These are phyloP conservation scores for Coniella lustricola DNA, from an alignment of 2,329 filamentous ascomycete genomes.

Conservation along the genomic window DNA sequence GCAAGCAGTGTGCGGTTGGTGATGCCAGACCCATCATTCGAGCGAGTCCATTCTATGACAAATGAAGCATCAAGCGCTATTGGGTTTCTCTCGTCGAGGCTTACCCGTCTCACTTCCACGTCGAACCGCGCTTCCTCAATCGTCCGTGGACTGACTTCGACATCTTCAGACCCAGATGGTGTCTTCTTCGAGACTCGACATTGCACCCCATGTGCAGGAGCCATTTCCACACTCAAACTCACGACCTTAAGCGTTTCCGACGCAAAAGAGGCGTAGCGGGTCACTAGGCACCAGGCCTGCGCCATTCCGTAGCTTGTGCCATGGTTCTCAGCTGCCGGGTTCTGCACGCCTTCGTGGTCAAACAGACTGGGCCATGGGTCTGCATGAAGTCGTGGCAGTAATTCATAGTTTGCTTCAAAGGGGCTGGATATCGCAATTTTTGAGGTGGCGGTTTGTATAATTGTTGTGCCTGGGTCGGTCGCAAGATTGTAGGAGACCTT, in stretches of 20 bases:
- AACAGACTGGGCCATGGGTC: conserved; percentile 88
- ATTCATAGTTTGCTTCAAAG: conserved; percentile 88
- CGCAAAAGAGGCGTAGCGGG: conserved; percentile 71
- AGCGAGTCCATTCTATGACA: conserved; percentile 69
- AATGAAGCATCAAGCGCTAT: conserved; percentile 69
- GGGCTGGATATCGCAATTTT: conserved; percentile 70
- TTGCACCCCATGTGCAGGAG: conserved; percentile 45
- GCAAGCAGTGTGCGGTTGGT: conserved; percentile 62
- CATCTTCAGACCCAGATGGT: conserved; percentile 32
- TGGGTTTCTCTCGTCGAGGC: conserved; percentile 74
- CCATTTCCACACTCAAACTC: conserved; percentile 51
- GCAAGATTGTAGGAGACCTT: conserved; percentile 71
- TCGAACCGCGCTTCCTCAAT: conserved; percentile 68
- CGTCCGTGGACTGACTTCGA: conserved; percentile 55
- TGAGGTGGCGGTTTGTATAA: conserved; percentile 64
- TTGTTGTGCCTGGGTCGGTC: conserved; percentile 72
- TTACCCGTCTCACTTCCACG: conserved; percentile 66
- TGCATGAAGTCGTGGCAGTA: conserved; percentile 69
- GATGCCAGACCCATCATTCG: conserved; percentile 25
- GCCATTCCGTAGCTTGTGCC: conserved; percentile 49
- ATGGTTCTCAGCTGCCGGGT: conserved; percentile 19
- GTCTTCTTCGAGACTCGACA: conserved; percentile 42
- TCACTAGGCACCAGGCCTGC: conserved; percentile 75
- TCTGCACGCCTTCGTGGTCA: conserved; percentile 43
- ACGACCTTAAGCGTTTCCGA: conserved; percentile 59